Base-by-base conservation (phyloP, 106 monocot genomes). In the Platanthera guangdongensis region DNA sequence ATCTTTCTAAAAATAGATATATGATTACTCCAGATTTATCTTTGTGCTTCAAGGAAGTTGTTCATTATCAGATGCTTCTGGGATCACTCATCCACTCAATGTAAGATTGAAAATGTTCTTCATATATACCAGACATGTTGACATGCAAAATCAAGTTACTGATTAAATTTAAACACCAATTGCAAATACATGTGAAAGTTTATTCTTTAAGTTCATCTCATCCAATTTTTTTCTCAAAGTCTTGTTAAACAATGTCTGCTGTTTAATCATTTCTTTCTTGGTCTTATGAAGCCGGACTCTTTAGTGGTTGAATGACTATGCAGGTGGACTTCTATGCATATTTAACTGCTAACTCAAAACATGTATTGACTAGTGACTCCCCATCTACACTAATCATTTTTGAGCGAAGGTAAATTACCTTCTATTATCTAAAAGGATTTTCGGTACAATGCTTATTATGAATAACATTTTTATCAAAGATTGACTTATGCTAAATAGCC, bases 321-420 rank as follows among this genome's bases (percentile, higher is more conserved):
- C 82, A 96, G 95, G 95, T 89, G 62, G 95, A 93, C 59, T 79
- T 85, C 19, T 96, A 89, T 87, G 93, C 89, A 60, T 96, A 96
- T 83, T 67, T 96, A 62, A 93, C 95, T 78, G 73, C 88, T 45
- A 89, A 86, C 83, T 82, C 65, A 51, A 74, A 71, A 15, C 89
- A 96, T 84, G 73, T 50, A 45, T 51, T 96, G 76, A 63, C 80
- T 57, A 79, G 75, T 77, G 89, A 89, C 28, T 72, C 25, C 59
- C 51, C 74, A 59, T 74, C 86, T 74, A 89, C 93, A 67, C 78
- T 96, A 60, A 53, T 96, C n/a, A 78, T 96, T 70, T 89, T 96
- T 52, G 95, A 96, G 69, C 72, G 89, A 65, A 93, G 93, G 93
- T 96, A 55, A 55, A 49, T 67, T 51, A 39, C 39, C 39, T 39